Percentiles rank a stretch among this genome's conserved stretches.
Conservation (phyloP, 2,329 filamentous ascomycete genomes). For the Domatiomyces catenatus region DNA sequence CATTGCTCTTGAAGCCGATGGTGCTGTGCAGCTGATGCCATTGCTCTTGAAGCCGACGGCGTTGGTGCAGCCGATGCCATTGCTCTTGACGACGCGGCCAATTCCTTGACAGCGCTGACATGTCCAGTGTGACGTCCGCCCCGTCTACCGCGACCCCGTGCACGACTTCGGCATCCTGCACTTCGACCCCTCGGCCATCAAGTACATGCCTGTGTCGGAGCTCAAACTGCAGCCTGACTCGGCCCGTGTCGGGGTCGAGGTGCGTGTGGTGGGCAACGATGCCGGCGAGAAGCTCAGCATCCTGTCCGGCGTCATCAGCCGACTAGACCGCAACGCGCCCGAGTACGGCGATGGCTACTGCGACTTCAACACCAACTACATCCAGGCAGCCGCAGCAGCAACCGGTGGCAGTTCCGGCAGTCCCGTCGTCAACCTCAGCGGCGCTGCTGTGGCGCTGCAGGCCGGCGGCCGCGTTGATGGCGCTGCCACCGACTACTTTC, state of each 20-base stretch:
- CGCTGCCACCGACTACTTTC: constrained; percentile 92
- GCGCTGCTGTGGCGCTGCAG: constrained; percentile 79
- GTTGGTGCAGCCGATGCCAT: constrained; percentile 1
- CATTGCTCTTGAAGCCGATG: background rate
- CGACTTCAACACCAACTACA: constrained; percentile 94
- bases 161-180: constrained; percentile 96
- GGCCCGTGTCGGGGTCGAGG: constrained; percentile 77
- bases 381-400: constrained; percentile 90
- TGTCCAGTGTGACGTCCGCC: constrained; percentile 70
- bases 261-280: constrained; percentile 94
- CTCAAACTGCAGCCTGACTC: constrained; percentile 70
- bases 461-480: constrained; percentile 88
- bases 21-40: constrained; percentile 1
- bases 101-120: constrained; percentile 5
- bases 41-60: background rate
- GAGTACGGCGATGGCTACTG: constrained; percentile 97
- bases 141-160: constrained; percentile 93
- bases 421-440: constrained; percentile 92
- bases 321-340: constrained; percentile 87
- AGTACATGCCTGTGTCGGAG: constrained; percentile 83
- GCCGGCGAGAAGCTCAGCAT: constrained; percentile 98
- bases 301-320: constrained; percentile 88
- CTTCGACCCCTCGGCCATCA: constrained; percentile 90
- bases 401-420: constrained; percentile 96
- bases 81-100: background rate